A percentile compares a stretch with the other conserved stretches of the same genome.
Conservation (phyloP, 495 filamentous ascomycete species). For the Aspergillus indologenus region DNA sequence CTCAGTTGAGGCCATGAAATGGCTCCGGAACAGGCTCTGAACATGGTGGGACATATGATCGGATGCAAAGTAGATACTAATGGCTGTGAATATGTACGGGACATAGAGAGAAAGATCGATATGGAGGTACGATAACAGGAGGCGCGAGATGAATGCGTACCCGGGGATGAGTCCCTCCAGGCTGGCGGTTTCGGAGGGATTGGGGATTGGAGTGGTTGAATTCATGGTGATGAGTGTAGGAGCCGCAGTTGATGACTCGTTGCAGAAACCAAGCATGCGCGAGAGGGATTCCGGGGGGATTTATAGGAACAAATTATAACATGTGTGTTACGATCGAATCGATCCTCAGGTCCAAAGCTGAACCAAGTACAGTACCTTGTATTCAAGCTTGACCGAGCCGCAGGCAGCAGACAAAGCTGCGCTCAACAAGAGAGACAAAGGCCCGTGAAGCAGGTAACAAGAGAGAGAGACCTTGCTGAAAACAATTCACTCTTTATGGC, state of each 20-base stretch:
- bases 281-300: background rate
- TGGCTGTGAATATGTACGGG: constrained; percentile 53
- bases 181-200: constrained; percentile 40
- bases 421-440: background rate
- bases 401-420: background rate
- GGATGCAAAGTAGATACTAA: constrained; percentile 47
- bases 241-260: background rate
- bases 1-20: constrained; percentile 55
- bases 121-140: constrained; percentile 56
- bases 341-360: background rate
- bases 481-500: background rate
- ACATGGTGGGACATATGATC: constrained; percentile 49
- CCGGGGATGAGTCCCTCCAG: constrained; percentile 74
- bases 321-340: background rate
- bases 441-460: background rate
- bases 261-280: background rate
- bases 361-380: too few relatives aligned
- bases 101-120: constrained; percentile 73
- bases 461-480: background rate
- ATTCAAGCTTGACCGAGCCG: too few relatives aligned
- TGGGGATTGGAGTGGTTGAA: constrained; percentile 13
- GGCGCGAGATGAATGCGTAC: constrained; percentile 60
- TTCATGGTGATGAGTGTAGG: constrained; percentile 18
- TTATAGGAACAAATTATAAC: background rate
- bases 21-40: constrained; percentile 27